Conservation (phyloP, 208 protist genomes). For the Wallacemonas rigidus region DNA sequence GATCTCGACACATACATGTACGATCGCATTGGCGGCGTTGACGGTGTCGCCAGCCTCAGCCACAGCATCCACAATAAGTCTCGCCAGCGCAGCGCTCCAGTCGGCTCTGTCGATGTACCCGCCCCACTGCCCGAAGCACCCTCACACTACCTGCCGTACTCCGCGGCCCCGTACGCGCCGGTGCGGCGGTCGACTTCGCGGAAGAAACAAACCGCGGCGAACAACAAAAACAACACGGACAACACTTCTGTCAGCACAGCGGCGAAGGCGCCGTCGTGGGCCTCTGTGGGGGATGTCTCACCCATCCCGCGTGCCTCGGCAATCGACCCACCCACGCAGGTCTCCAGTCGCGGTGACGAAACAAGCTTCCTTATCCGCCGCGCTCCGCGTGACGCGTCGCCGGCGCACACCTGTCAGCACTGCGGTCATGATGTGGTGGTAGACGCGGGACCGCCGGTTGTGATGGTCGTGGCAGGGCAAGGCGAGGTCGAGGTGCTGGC, state of each 20-base stretch:
- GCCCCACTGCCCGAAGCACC: background rate
- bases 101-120: background rate
- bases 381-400: background rate
- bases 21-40: background rate
- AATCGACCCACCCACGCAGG: background rate
- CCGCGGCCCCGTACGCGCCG: constrained; percentile 9
- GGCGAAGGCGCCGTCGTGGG: background rate
- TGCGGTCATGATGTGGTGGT: constrained; percentile 1
- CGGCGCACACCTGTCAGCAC: background rate
- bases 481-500: constrained; percentile 1
- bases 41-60: background rate
- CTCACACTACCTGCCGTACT: constrained; percentile 16
- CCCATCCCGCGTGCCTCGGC: background rate
- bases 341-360: constrained; percentile 7
- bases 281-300: background rate
- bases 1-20: constrained; percentile 2
- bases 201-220: background rate
- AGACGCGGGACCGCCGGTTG: background rate
- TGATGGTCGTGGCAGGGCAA: background rate
- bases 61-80: background rate
- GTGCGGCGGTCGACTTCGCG: background rate
- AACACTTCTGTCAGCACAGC: background rate
- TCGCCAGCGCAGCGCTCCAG: background rate
- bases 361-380: constrained; percentile 9
- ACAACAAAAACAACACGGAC: background rate